Evolutionary conservation across 1,139 yeast species (phyloP), one percentile per base, ranked within the genome.

Genomic region (Pichia sp.): DNA sequence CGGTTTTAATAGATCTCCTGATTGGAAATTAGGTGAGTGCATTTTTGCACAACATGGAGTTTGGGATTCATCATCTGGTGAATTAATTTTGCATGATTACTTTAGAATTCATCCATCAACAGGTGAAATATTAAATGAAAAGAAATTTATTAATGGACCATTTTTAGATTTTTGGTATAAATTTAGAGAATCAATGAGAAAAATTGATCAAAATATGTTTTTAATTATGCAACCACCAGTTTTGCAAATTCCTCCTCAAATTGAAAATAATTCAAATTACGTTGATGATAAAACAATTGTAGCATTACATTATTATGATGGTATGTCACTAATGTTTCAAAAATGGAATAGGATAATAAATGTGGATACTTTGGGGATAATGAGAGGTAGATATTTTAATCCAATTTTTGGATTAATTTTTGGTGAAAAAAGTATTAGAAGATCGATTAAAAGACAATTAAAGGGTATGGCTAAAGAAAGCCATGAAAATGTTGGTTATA

Each of bases 221-320:
- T 65, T 87, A 20, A 69, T 90, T 38, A 65, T 90, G 54, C 96
- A 87, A 63, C 85, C 95, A 1, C 96, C 96, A 2, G 94, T 86
- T 0, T 67, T 90, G 52, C 86, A 84, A 51, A 60, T 76, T 4
- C 96, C 97, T 0, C 97, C 97, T 0, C 62, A 65, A 9, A 64
- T 87, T 46, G 73, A 71, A 50, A 71, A 71, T 7, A 74, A 84
- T 23, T 64, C 69, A 3, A 40, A 42, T 25, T 63, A 80, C 35
- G 64, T 87, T 23, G 95, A 87, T 56, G 61, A 68, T 1, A 76
- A 73, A 48, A 82, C 90, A 0, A 79, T 85, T 0, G 82, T 81
- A 55, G 79, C 95, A 30, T 94, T 95, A 2, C 97, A 90, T 64
- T 90, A 82, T 60, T 90, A 90, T 58, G 97, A 90, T 62, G 97